Base-by-base conservation (phyloP, 1,139 yeast genomes). In the Scheffersomyces stambukii region DNA sequence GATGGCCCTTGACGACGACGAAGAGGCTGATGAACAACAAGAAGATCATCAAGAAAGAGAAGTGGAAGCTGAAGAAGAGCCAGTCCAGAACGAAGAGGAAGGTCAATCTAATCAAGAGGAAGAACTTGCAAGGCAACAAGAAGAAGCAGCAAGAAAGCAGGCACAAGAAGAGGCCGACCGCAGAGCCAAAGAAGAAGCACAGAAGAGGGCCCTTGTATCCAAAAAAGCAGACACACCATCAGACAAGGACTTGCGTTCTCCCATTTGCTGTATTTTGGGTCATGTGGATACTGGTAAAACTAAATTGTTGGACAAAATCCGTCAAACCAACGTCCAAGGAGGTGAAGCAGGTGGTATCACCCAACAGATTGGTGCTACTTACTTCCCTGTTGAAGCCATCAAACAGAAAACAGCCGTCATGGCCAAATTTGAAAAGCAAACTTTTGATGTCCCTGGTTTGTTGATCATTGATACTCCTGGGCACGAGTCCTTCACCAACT, bases 271-370 rank as follows among this genome's bases (percentile, higher is more conserved):
- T 81, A 93, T 91, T 52, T 75, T 91, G 61, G 99, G 99, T 56
- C 99, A 91, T 69, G 99, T 91, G 60, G 99, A 91, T 73, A 91
- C 98, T 34, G 98, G 99, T 79, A 93, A 91, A 64, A 91, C 98
- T 40, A 91, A 91, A 58, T 75, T 91, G 44, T 73, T 91, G 55
- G 99, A 91, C 57, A 93, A 91, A 62, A 80, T 91, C 45, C 93
- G 99, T 69, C 96, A 91, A 70, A 93, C 97, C 27, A 91, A 91
- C 51, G 99, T 91, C 38, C 99, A 91, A 70, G 98, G 96, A 59
- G 99, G 98, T 55, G 99, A 91, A 69, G 99, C 98, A 33, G 99
- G 99, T 70, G 99, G 99, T 71, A 93, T 91, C 56, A 91, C 99
- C 43, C 99, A 91, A 74, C 99, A 91, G 64, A 91, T 91, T 55